Evolutionary conservation across 2,329 filamentous ascomycete genomes (phyloP), one percentile per base, ranked within the genome.

Genomic region (Ceratocystis harringtonii): DNA sequence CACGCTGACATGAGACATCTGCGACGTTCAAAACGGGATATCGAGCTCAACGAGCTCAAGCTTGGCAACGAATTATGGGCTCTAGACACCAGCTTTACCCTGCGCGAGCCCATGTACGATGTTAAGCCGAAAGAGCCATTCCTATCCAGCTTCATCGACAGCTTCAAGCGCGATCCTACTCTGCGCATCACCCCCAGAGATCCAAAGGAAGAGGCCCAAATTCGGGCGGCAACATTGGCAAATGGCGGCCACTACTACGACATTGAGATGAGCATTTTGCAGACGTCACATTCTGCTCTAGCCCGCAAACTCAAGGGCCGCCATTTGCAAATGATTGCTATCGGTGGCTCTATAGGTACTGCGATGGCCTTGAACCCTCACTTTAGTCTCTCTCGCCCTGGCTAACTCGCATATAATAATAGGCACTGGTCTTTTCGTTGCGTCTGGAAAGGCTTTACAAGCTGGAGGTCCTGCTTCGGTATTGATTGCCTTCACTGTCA

Each of bases 281-380:
- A 91, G 72, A 92, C 90, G 1, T 88, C 89, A 3, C 81, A 86
- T 69, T 87, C 89, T 58, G 84, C 87, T 6, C 79, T 97, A 62
- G 84, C 88, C 62, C 81, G 91, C 71, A 86, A 85, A 73, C 76
- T 95, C 70, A 94, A 95, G 76, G 85, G 86, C 22, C 81, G 91
- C 61, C 92, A 97, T 78, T 73, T 96, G 73, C 92, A 96, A 78
- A 96, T 96, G 92, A 96, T 96, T 79, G 92, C 92, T 15, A 95
- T 96, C 70, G 91, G 91, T 70, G 92, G 92, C 55, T 92, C 89
- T 10, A 96, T 96, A 71, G 89, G 88, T 84, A 77, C 50, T 74
- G 69, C 15, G 25, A 44, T 48, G n/a, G 5, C 6, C 60, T 22
- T 17, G n/a, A 25, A 28, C 8, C 5, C 36, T 41, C 5, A 48